Evolutionary conservation across 2,329 filamentous ascomycete species (phyloP), one percentile per base, ranked within the genome.

Genomic region (Aciculosporium take): DNA sequence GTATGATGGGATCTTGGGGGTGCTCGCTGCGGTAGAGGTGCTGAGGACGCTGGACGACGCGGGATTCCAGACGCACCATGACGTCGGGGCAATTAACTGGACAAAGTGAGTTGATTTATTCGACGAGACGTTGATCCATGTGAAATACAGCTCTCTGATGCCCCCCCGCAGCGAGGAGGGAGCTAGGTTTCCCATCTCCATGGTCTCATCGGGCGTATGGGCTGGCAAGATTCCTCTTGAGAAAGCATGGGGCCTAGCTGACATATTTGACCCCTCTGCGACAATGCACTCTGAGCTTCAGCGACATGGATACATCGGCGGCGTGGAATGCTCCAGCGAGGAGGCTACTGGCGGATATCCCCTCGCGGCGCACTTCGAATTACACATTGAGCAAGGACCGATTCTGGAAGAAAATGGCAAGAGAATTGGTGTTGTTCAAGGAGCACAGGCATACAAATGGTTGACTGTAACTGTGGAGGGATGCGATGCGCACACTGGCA

Each of bases 191-290:
- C 82, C 83, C 1, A 76, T 78, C 42, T 81, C 76, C 25, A 87
- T 86, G 76, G 64, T 81, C n/a, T 67, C 78, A 0, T 86, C 81
- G 0, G 84, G 81, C 1, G 84, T 88, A 15, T 89, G 84, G 83
- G 76, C 81, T 0, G 81, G 72, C 34, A 65, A 66, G 5, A 79
- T 87, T 9, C 62, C 79, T 0, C 61, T 84, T 1, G 68, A 79
- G 18, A 50, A 51, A 8, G 82, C 80, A 13, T 79, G 78, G 59
- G 66, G 64, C 36, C 66, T 84, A 75, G 5, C 76, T 82, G 69
- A 79, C 71, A 49, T 54, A 30, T 51, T 49, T 69, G 42, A 52
- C 21, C 39, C 47, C 2, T 47, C 48, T 7, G 44, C 42, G 7
- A 58, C 56, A 0, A 48, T 61, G 10, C 53, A 50, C 27, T 53